Conservation (phyloP, 2,329 filamentous ascomycete genomes). For the Aspergillus fumigatiaffinis region DNA sequence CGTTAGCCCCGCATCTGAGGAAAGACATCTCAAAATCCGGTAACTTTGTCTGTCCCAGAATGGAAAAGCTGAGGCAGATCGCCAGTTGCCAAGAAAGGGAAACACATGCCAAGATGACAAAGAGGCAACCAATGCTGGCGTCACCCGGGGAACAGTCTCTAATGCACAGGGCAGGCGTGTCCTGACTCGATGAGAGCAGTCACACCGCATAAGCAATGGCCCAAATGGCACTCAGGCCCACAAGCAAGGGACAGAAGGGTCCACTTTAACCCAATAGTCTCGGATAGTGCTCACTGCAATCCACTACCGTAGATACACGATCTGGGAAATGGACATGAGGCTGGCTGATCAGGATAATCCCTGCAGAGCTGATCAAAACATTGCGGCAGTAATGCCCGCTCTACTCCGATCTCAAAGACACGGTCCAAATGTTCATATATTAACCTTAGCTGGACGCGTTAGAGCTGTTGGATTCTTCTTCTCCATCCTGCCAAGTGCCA, state of each 20-base stretch:
- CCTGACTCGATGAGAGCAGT: neutral
- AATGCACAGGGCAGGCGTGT: neutral
- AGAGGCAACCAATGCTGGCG: neutral
- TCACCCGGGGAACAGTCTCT: neutral
- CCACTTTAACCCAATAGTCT: neutral
- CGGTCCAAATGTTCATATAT: neutral
- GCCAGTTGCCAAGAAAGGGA: neutral
- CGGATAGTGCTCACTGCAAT: neutral
- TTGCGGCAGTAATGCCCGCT: neutral
- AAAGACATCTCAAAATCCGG: too few relatives aligned
- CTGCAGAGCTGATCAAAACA: neutral
- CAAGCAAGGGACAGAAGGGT: neutral
- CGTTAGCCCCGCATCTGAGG: too few relatives aligned
- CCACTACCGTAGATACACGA: neutral
- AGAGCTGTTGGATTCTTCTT: neutral
- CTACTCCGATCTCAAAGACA: neutral
- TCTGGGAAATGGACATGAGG: neutral
- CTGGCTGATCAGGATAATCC: neutral
- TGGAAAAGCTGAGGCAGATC: neutral
- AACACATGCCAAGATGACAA: neutral
- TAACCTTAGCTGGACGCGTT: neutral
- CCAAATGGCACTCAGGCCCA: neutral
- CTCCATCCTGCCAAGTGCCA: neutral
- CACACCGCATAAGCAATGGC: neutral
- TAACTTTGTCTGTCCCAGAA: too few relatives aligned